Percentiles rank a stretch among this genome's conserved stretches.
phyloP scores from a whole-genome alignment of 1,284 basidiomycete species.

The Stygiomarasmius scandens region DNA sequence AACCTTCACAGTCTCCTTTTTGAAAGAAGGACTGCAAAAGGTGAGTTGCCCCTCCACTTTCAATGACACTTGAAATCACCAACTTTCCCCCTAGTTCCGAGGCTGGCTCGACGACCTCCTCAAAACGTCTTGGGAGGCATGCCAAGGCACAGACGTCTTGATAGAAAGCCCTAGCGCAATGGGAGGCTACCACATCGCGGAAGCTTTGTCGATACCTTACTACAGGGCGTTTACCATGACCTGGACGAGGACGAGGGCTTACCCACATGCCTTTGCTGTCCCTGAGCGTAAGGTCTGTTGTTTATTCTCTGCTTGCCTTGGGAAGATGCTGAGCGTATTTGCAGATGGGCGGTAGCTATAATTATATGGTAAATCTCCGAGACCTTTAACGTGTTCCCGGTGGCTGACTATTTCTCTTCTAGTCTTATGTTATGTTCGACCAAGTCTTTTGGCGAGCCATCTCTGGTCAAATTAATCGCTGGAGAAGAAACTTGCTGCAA shows the following conservation, averaged over 20 bases:
- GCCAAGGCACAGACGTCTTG: constrained; percentile 91
- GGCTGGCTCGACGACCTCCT: constrained; percentile 97
- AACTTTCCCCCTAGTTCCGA: constrained; percentile 69
- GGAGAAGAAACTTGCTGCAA: constrained; percentile 81
- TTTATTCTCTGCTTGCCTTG: constrained; percentile 2
- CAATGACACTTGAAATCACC: constrained; percentile 5
- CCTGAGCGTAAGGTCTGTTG: constrained; percentile 84
- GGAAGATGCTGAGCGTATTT: constrained; percentile 14
- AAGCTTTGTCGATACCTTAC: constrained; percentile 91
- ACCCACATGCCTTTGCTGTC: constrained; percentile 97
- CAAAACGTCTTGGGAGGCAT: constrained; percentile 93
- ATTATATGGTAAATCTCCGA: constrained; percentile 80
- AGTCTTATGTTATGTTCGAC: constrained; percentile 94
- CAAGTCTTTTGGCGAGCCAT: constrained; percentile 98
- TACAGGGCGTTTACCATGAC: constrained; percentile 92
- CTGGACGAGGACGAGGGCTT: constrained; percentile 85
- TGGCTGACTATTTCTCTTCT: constrained; percentile 9
- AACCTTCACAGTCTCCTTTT: constrained; percentile 92
- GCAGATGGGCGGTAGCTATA: constrained; percentile 94
- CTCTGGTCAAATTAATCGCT: constrained; percentile 92
- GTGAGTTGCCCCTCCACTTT: constrained; percentile 27
- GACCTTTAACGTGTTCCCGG: not conserved
- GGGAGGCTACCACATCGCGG: constrained; percentile 98
- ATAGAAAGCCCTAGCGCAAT: constrained; percentile 96
- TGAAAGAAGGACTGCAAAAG: constrained; percentile 89